Evolutionary conservation across 2,329 filamentous ascomycete species (phyloP), one percentile per base, ranked within the genome.

Genomic region (Hypoxylon sp.): DNA sequence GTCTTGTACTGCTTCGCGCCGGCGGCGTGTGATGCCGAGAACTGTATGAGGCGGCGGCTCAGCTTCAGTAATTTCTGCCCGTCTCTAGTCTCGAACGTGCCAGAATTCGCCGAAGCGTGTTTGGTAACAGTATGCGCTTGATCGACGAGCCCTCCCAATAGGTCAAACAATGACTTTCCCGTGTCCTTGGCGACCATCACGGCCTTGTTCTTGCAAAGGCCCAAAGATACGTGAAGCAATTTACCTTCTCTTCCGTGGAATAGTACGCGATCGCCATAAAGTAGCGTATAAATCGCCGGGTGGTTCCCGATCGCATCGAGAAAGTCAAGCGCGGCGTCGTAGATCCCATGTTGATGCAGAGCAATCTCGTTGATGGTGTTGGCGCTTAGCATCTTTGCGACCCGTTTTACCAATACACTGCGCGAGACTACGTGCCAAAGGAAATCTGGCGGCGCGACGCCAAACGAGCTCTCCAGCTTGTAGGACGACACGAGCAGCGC

Each of bases 251-350:
- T 71, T 3, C 72, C 67, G 17, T 68, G 39, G 44, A 77, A 79
- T 3, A 77, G 61, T 1, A 70, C 68, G 2, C 79, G 75, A 17
- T 77, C 72, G 1, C 58, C 57, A 52, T 76, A 76, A 0, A 82
- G 63, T 1, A 80, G 65, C 5, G 56, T 24, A 1, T 71, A 66
- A 1, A 76, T 78, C 6, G 65, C 64, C 1, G 70, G 56, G 59
- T 81, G 77, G 5, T 48, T 64, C 2, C 71, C 71, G 10, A 84
- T 58, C 0, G 70, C 64, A 1, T 72, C 58, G 2, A 84, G 54
- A 58, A 85, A 80, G 20, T 73, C 69, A 6, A 84, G 64, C 2
- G 82, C 65, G 2, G 71, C 72, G 6, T 71, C 66, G 62, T 84
- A 82, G 0, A 83, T 63, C 0, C 61, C 26, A 6, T 50, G 43